Conservation (phyloP, 1,284 basidiomycete species). For the Mycena citricolor region DNA sequence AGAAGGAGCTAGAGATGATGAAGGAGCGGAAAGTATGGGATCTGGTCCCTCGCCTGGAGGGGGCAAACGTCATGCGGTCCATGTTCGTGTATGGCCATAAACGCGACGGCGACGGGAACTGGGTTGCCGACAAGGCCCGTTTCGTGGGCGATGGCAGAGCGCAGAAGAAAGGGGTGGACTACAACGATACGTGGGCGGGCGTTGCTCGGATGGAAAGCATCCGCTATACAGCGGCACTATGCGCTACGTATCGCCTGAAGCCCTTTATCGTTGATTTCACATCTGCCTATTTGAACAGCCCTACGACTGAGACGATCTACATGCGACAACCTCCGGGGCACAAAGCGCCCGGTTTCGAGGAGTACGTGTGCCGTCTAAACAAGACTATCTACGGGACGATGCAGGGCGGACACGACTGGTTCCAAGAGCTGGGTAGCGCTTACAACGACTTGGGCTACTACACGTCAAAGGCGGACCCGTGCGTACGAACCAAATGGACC, state of each 20-base stretch:
- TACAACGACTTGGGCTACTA: constrained; percentile 22
- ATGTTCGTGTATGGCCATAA: constrained; percentile 4
- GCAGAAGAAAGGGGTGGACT: constrained; percentile 6
- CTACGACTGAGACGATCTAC: constrained; percentile 26
- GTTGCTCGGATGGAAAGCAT: constrained; percentile 9
- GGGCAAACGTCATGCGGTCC: constrained; percentile 4
- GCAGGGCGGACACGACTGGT: constrained; percentile 30
- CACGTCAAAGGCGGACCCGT: constrained; percentile 22
- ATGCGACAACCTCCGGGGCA: constrained; percentile 27
- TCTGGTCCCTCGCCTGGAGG: neutral
- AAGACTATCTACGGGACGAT: constrained; percentile 31
- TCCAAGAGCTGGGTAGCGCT: constrained; percentile 19
- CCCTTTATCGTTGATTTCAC: constrained; percentile 6
- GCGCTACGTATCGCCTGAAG: neutral
- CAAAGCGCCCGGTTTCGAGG: constrained; percentile 8
- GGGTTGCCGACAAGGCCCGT: constrained; percentile 1
- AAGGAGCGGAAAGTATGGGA: constrained; percentile 2
- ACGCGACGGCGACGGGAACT: constrained; percentile 2
- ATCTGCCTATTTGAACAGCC: constrained; percentile 21
- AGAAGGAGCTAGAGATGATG: constrained; percentile 4
- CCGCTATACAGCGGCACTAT: neutral
- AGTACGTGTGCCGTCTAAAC: constrained; percentile 21
- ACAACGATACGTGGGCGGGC: constrained; percentile 11
- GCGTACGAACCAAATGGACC: constrained; percentile 12
- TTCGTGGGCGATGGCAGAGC: constrained; percentile 1